Evolutionary conservation across 495 filamentous ascomycete genomes (phyloP), one percentile per base, ranked within the genome.

Genomic region (Baudoinia panamericana): DNA sequence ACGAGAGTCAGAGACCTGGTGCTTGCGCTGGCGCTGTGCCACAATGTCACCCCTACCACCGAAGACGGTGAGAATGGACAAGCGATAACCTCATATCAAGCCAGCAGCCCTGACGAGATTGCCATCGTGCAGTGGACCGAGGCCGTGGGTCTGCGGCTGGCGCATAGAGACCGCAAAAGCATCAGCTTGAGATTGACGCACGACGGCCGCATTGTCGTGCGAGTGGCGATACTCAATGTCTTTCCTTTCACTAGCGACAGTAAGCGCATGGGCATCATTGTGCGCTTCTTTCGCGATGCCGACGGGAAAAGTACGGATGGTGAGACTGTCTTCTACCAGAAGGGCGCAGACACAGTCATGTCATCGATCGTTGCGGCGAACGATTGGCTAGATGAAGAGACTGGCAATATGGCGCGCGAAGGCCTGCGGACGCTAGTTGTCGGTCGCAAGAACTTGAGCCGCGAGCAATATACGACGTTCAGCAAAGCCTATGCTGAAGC

Each of bases 361-460:
- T 68, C 75, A 12, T 70, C 80, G 10, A 96, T 99, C 46, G 92
- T 99, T 20, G 82, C 78, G 11, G 71, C 84, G 10, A 95, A 95
- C 54, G 90, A 96, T 65, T 99, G 92, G 92, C 72, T 99, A 2
- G 92, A 96, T 42, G 92, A 99, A 54, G 92, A 99, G 57, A 95
- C 88, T 2, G 82, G 84, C 2, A 99, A 99, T 53, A 96, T 99
- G 92, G 92, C 92, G 3, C 75, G 92, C 15, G 92, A 99, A 64
- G 92, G 92, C 17, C 65, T 99, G 34, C 77, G 92, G 15, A 99
- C 92, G 5, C 70, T 99, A 7, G 92, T 99, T 8, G 78, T 99
- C 12, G 92, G 92, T 26, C 68, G 92, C 30, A 93, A 85, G 57
- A 75, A 70, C 23, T 65, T 99, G 18, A 84, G 84, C 2, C 8